These are phyloP conservation scores for Phragmites australis DNA, from an alignment of 176 grass and related monocot genomes.

Conservation along the genomic window DNA sequence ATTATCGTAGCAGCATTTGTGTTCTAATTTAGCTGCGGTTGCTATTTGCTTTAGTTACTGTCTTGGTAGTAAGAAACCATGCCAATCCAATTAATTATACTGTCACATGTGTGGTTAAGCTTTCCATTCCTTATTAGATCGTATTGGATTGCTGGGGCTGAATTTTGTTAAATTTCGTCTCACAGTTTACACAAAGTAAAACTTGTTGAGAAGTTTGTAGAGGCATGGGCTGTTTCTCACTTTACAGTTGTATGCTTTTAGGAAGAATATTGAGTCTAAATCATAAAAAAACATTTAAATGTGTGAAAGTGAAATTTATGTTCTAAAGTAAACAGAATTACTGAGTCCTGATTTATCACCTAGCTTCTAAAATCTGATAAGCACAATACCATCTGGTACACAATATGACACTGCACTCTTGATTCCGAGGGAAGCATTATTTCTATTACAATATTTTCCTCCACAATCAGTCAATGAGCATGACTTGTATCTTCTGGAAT, in stretches of 20 bases:
- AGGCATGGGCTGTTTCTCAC: background rate
- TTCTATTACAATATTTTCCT: slow-evolving; percentile 9
- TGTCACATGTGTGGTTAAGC: background rate
- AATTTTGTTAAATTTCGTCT: background rate
- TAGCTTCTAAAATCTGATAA: background rate
- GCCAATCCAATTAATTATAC: background rate
- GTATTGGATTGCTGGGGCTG: background rate
- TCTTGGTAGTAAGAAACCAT: background rate
- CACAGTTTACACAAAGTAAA: background rate
- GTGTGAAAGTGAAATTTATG: background rate
- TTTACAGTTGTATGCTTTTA: background rate
- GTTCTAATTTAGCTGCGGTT: slow-evolving; percentile 1
- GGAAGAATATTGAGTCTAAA: background rate
- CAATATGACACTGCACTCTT: background rate
- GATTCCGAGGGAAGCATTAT: background rate
- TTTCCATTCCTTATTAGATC: background rate
- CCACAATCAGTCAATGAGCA: background rate
- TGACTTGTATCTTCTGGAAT: background rate
- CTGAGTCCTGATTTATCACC: background rate
- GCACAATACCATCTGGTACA: background rate
- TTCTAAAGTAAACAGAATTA: background rate
- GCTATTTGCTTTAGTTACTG: background rate
- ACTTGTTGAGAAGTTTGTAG: background rate
- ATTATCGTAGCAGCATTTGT: background rate
- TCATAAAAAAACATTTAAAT: background rate